These are phyloP conservation scores for Trypethelium eluteriae DNA, from an alignment of 495 filamentous ascomycete genomes.

Conservation along the genomic window DNA sequence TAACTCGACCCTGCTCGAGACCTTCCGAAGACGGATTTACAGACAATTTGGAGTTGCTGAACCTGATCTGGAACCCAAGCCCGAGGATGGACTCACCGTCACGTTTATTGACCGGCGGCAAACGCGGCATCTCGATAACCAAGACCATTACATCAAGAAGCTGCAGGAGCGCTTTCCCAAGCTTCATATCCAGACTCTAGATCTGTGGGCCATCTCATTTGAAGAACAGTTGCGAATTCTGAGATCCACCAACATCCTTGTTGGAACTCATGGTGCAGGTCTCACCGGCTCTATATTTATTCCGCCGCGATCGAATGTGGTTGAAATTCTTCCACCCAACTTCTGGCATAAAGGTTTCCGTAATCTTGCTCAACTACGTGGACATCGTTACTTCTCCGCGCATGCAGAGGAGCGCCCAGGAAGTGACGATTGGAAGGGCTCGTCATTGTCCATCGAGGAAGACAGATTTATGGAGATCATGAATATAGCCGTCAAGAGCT, in stretches of 20 bases:
- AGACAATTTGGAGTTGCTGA: slow-evolving; percentile 24
- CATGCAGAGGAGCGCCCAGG: slow-evolving; percentile 19
- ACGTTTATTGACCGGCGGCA: slow-evolving; percentile 36
- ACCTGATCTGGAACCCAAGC: slow-evolving; percentile 13
- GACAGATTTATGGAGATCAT: slow-evolving; percentile 9
- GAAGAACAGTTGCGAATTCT: slow-evolving; percentile 33
- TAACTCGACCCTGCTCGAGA: slow-evolving; percentile 27
- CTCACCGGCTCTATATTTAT: slow-evolving; percentile 39
- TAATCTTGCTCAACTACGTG: slow-evolving; percentile 32
- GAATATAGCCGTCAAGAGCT: slow-evolving; percentile 6
- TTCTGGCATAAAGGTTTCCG: slow-evolving; percentile 37
- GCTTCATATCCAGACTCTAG: slow-evolving; percentile 32
- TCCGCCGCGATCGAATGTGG: slow-evolving; percentile 29
- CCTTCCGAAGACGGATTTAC: slow-evolving; percentile 32
- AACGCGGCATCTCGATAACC: slow-evolving; percentile 29
- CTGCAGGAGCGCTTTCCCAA: slow-evolving; percentile 26
- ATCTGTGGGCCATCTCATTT: slow-evolving; percentile 35
- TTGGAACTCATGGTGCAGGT: slow-evolving; percentile 39
- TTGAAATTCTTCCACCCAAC: slow-evolving; percentile 36
- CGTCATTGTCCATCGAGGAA: neutral
- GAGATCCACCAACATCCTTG: slow-evolving; percentile 35
- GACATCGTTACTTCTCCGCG: slow-evolving; percentile 32
- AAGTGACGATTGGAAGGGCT: neutral
- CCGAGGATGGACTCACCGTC: slow-evolving; percentile 23
- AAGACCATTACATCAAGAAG: slow-evolving; percentile 26